Base-by-base conservation (phyloP, 2,329 filamentous ascomycete species). In the Blastomyces emzantsi region DNA sequence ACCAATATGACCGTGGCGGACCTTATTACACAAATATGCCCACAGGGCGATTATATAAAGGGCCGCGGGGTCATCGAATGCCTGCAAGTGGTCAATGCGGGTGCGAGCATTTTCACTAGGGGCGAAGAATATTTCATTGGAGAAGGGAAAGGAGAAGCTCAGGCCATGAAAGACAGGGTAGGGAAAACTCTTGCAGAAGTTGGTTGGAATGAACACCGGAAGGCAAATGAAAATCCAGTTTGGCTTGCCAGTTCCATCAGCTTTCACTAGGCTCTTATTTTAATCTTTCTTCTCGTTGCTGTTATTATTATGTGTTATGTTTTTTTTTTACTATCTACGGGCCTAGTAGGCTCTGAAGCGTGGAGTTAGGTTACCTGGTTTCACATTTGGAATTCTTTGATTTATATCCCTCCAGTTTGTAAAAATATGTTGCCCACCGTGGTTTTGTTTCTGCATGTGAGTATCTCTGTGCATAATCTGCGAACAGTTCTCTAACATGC, bases 21-120 rank as follows among this genome's bases (percentile, higher is more conserved):
- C 61, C 72, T 89, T 17, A 78, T 89, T 69, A 76, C 79, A 66
- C 81, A 84, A 0, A 82, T 87, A 45, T 85, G 85, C 0, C 66
- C 64, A 3, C 49, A 65, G 13, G 60, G 56, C 1, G 57, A 68
- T 54, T 47, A 63, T n/a, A 64, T 64, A 39, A 68, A 73, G 0
- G 69, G 79, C 0, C 79, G 79, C 69, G 83, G 83, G 70, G 86
- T 89, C 68, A 76, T 76, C 64, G 79, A 87, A 66, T 81, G 80
- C 57, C 75, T 86, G 4, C 75, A 82, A 36, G 77, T 81, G 47
- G 82, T 80, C 2, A 83, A 81, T 30, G 85, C 85, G 0, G 13
- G 33, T 60, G 13, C 45, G 28, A 36, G 41, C n/a, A 77, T 74
- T 39, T 90, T 86, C 85, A 81, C 83, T 68, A 81, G 80, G 66